phyloP scores from a whole-genome alignment of 2,329 filamentous ascomycete genomes.

The Sclerotinia spermophila region DNA sequence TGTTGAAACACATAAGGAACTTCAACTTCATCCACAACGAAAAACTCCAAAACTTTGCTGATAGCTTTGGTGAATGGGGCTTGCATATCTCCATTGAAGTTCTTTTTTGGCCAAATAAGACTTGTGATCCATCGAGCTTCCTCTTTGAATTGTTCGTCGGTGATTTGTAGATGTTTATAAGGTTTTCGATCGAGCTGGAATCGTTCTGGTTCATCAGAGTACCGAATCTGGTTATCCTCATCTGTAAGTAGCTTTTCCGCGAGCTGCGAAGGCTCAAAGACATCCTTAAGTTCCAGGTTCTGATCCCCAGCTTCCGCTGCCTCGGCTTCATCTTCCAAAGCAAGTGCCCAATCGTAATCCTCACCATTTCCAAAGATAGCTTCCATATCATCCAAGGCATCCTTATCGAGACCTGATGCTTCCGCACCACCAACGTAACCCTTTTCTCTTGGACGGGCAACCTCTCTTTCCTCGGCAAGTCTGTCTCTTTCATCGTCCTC shows the following conservation, averaged over 20 bases:
- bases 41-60: constrained; percentile 88
- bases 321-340: constrained; percentile 82
- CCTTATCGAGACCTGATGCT: constrained; percentile 82
- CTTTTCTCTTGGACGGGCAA: constrained; percentile 73
- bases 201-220: constrained; percentile 85
- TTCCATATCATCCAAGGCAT: constrained; percentile 92
- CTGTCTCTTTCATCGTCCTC: constrained; percentile 81
- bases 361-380: constrained; percentile 93
- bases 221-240: constrained; percentile 86
- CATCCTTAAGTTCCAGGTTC: constrained; percentile 89
- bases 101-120: constrained; percentile 84
- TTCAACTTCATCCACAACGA: constrained; percentile 90
- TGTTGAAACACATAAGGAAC: constrained; percentile 98
- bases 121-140: constrained; percentile 91
- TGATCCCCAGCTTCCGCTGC: constrained; percentile 75
- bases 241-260: constrained; percentile 93
- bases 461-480: constrained; percentile 79
- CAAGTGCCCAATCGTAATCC: constrained; percentile 92
- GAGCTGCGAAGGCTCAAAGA: constrained; percentile 94
- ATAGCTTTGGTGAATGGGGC: constrained; percentile 84
- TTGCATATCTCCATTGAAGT: constrained; percentile 60
- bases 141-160: constrained; percentile 81
- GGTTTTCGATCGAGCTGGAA: constrained; percentile 88
- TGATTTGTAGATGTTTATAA: constrained; percentile 77
- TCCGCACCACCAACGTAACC: constrained; percentile 69